Base-by-base conservation (phyloP, 345 rosid genomes). In the Chamaenerion angustifolium region DNA sequence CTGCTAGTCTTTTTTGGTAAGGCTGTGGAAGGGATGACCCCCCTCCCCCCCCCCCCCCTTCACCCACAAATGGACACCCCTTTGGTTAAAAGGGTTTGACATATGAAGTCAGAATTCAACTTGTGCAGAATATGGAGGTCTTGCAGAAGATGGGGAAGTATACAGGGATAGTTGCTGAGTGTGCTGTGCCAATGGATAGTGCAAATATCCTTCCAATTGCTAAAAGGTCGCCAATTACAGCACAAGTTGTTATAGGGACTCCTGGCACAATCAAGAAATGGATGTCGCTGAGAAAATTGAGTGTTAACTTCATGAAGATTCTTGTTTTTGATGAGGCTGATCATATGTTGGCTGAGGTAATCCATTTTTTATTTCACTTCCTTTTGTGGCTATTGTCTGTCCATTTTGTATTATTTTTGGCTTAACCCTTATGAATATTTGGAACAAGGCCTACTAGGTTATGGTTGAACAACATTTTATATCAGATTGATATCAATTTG, bases 261-360 rank as follows among this genome's bases (percentile, higher is more conserved):
- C 95, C 98, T 53, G 98, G 98, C 40, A 92, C 98, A 1, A 59
- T 92, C 41, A 87, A 80, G 71, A 92, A 63, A 63, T 76, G 87
- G 80, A 78, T 82, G 72, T 43, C 93, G 0, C 53, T 16, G 5
- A 92, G 61, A 79, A 87, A 79, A 64, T 63, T 92, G 67, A 68
- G 80, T 42, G 50, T 66, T 14, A 51, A 25, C 56, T 67, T 10
- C 57, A 45, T 87, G 63, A 80, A 79, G 73, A 76, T 92, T 66
- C 94, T 92, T 49, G 96, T 92, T 51, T 92, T 87, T 70, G 96
- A 92, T 62, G 96, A 87, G 70, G 98, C 96, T 50, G 98, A 92
- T 72, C 96, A 84, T 66, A 92, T 92, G 98, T 69, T 92, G 56
- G 90, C 88, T 54, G 76, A 79, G 75, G 98, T 92, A 68, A 43